A percentile compares a stretch with the other conserved stretches of the same genome.
Evolutionary conservation across 192 early-diverging fungal species (phyloP).

Genomic region (Backusella tarrabulga): DNA sequence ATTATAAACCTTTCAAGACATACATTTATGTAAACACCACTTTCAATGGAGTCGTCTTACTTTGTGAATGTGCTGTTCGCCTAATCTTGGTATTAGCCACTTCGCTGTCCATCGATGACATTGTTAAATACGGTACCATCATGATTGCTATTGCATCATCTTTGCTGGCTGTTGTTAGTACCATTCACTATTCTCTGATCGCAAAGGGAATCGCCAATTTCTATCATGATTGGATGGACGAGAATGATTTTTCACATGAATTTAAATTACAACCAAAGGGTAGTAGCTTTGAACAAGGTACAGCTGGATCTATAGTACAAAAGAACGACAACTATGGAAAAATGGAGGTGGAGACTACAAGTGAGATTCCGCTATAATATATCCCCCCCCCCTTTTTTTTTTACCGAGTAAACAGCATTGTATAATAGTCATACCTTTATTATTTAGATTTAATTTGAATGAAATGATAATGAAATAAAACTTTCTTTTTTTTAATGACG

Average conservation of each 20-base stretch:
- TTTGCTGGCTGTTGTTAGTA: neutral
- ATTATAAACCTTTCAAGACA: neutral
- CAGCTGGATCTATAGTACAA: neutral
- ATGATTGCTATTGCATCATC: neutral
- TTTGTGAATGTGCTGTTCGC: neutral
- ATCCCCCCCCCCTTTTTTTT: neutral
- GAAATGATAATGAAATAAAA: too few relatives aligned
- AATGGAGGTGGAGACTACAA: neutral
- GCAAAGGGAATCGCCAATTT: neutral
- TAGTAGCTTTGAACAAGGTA: too few relatives aligned
- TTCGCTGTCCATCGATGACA: neutral
- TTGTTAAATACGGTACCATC: neutral
- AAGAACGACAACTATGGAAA: neutral
- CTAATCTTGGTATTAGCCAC: neutral
- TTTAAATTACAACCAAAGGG: neutral
- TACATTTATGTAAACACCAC: neutral
- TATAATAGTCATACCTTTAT: neutral
- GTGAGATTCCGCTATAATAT: neutral
- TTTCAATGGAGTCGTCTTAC: neutral
- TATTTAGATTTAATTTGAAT: too few relatives aligned
- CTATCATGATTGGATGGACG: constrained; percentile 1
- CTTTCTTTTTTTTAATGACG: neutral
- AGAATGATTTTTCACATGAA: neutral
- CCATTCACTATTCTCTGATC: neutral
- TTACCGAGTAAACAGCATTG: neutral